Base-by-base conservation (phyloP, 169 alveolate species). In the Babesia gibsoni region DNA sequence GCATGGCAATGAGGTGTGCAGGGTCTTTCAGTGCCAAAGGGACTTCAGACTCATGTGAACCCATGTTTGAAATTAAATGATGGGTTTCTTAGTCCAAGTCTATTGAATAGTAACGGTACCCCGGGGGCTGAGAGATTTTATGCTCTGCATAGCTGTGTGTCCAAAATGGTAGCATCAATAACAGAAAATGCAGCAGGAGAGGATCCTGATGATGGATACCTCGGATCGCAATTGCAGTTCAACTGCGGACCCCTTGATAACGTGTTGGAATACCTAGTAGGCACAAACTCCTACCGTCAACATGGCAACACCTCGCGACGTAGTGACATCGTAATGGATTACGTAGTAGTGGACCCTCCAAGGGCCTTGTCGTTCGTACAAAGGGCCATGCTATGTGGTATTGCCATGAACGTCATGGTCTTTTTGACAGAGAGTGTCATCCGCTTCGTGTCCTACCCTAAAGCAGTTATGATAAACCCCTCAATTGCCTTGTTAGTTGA, bases 241-340 rank as follows among this genome's bases (percentile, higher is more conserved):
- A 14, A 52, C 23, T 14, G 58, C 22, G n/a, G 39, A n/a, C 30
- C 16, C 20, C 9, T 77, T 32, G 36, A 25, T 8, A 27, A 37
- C 16, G 12, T 77, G 8, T 33, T 32, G 22, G 86, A 77, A 53
- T 77, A 20, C 32, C 37, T 39, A 23, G 52, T 77, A 18, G 70
- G 86, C 4, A 32, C 46, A 10, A 45, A 50, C 37, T 30, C 67
- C 22, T 77, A 61, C 43, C 1, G 82, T 3, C 53, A 36, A n/a
- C 9, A 67, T 23, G 53, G 57, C 9, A 29, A 14, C 9, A 2
- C 30, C 2, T 2, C 37, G 41, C 27, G 74, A 18, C 30, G 20
- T 6, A 52, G 43, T 25, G 74, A 67, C 16, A 25, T 73, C 30
- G 25, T 77, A 39, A 67, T 67, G 75, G 88, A 79, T 29, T 70